Evolutionary conservation across 805 yeast species (phyloP), one percentile per base, ranked within the genome.

Genomic region (Nakazawaea ishiwadae): DNA sequence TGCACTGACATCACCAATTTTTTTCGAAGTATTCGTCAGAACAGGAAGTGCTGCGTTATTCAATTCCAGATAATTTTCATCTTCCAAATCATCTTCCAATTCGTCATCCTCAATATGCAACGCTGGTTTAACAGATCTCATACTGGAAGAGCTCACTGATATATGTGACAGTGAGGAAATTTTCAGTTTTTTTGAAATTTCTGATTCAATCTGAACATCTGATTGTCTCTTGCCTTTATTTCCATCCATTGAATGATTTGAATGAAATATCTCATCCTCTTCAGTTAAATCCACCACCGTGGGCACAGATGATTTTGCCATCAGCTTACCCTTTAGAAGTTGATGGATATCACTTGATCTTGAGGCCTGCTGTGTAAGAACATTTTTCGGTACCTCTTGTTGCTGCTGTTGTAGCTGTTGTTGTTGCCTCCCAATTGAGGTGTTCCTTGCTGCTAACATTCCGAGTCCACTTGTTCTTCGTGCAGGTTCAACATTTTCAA

Each of bases 271-370:
- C 26, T 23, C 10, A 23, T 36, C 29, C 36, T 58, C 62, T 12
- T 31, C 37, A 4, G 40, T 42, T 15, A 42, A 31, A 27, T 42
- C 44, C 15, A 42, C 39, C 28, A 37, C 35, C 4, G 44, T 35
- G 15, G 26, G 29, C 16, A n/a, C 26, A 19, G 31, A 28, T 23
- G 37, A 5, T 28, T 18, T 33, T 23, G 28, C 24, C 15, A 18
- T 36, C 15, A 20, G 18, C 23, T 29, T 28, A 14, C 19, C 27
- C 23, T 29, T 53, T 54, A 6, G 56, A 32, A 16, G 27, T 30
- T 34, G 40, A 31, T 20, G 28, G 17, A 21, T 26, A 18, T 29
- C 36, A 6, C 27, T 32, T 12, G 26, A 21, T 15, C 17, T 20
- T n/a, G n/a, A n/a, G n/a, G n/a, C n/a, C n/a, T n/a, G n/a, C n/a